A percentile compares a stretch with the other conserved stretches of the same genome.
phyloP scores from a whole-genome alignment of 169 alveolate genomes.

The Cryptosporidium xiaoi region DNA sequence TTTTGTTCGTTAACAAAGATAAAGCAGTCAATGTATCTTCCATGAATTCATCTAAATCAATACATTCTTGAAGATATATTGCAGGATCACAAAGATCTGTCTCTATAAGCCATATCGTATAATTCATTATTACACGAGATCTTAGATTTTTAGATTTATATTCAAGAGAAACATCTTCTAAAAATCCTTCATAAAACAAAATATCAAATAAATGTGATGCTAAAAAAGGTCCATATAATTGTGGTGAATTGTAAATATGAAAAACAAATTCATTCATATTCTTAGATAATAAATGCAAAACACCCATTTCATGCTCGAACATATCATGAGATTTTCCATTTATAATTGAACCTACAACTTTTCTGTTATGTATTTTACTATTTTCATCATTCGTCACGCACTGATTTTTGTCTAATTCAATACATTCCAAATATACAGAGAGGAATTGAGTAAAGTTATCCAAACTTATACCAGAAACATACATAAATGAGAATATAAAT shows the following conservation, averaged over 20 bases:
- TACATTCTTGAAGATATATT: constrained; percentile 61
- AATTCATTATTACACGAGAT: constrained; percentile 57
- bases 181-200: constrained; percentile 59
- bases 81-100: constrained; percentile 75
- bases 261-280: constrained; percentile 29
- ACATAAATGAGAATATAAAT: constrained; percentile 47
- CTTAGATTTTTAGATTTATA: constrained; percentile 52
- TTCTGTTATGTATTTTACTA: not conserved
- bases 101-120: constrained; percentile 51
- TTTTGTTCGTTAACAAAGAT: constrained; percentile 31
- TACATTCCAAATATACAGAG: constrained; percentile 44
- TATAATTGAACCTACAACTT: not conserved
- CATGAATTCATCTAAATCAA: constrained; percentile 20
- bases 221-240: constrained; percentile 58
- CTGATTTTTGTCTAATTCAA: not conserved
- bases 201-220: constrained; percentile 59
- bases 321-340: constrained; percentile 27
- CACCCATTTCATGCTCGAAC: constrained; percentile 55
- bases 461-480: constrained; percentile 48
- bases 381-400: not conserved
- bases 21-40: constrained; percentile 27
- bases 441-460: constrained; percentile 41
- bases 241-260: constrained; percentile 44
- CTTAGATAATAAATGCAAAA: constrained; percentile 47
- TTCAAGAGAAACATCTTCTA: constrained; percentile 52